These are phyloP conservation scores for Eugenia klotzschiana DNA, from an alignment of 441 rosid genomes.

Conservation along the genomic window DNA sequence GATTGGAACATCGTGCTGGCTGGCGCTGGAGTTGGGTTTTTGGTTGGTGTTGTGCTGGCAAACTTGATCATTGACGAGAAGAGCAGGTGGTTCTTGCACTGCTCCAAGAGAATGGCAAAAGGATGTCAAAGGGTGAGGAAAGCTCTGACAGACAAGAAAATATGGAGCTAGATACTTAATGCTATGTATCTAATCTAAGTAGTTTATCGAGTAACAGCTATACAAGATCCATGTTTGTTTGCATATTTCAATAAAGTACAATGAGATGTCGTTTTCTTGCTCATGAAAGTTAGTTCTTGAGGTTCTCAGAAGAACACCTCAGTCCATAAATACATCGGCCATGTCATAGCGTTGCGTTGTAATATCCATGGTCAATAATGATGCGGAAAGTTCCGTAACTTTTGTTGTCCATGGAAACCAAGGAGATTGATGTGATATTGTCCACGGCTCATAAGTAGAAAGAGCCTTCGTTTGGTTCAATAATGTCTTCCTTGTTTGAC, in stretches of 20 bases:
- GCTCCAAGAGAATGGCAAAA: background rate
- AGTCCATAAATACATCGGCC: background rate
- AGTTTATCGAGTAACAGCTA: background rate
- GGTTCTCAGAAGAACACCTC: background rate
- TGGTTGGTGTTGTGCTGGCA: background rate
- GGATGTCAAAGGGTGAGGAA: background rate
- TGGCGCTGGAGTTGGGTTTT: background rate
- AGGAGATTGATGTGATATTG: background rate
- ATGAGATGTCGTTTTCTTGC: background rate
- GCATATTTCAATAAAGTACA: background rate
- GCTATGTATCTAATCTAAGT: background rate
- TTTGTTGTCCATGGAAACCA: background rate
- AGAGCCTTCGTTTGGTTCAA: rapidly evolving
- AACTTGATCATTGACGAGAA: background rate
- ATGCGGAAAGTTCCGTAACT: background rate
- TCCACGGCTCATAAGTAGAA: background rate
- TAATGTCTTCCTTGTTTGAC: background rate
- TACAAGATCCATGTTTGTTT: background rate
- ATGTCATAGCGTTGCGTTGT: background rate
- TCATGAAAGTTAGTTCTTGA: background rate
- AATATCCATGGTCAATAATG: background rate
- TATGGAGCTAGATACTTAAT: background rate
- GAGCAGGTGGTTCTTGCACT: background rate
- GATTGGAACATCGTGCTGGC: background rate
- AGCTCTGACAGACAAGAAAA: background rate